Percentiles rank a stretch among this genome's conserved stretches.
Conservation (phyloP, 148 eudicot genomes). For the Pharnaceum exiguum region DNA sequence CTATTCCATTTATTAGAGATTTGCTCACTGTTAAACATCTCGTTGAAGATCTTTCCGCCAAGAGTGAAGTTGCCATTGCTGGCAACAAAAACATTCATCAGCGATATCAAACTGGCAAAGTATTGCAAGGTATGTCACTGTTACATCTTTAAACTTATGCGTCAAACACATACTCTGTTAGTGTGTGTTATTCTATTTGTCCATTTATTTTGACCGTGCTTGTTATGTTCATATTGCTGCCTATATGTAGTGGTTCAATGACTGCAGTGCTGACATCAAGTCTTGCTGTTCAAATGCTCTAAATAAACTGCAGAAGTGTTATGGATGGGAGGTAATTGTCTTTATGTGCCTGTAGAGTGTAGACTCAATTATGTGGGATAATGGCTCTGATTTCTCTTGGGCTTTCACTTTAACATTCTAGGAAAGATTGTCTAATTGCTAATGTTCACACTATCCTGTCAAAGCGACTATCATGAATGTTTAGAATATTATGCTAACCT, state of each 20-base stretch:
- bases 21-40: slow-evolving; percentile 7
- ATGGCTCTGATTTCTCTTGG: not conserved
- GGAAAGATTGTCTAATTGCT: not conserved
- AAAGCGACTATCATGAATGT: not conserved
- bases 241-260: slow-evolving; percentile 73
- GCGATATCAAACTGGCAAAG: slow-evolving; percentile 61
- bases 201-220: not conserved
- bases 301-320: slow-evolving; percentile 44
- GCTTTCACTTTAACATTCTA: not conserved
- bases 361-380: not conserved
- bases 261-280: slow-evolving; percentile 66
- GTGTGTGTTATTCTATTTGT: not conserved
- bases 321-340: slow-evolving; percentile 90
- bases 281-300: slow-evolving; percentile 61
- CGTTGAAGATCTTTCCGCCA: slow-evolving; percentile 33
- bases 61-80: slow-evolving; percentile 55
- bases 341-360: not conserved
- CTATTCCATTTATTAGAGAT: not conserved
- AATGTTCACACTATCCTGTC: not conserved
- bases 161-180: not conserved
- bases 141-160: not conserved
- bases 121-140: slow-evolving; percentile 61
- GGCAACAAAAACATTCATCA: slow-evolving; percentile 35
- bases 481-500: slow-evolving; percentile 15
- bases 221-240: not conserved